Evolutionary conservation across 371 early-diverging fungal species (phyloP), one percentile per base, ranked within the genome.

Genomic region (Lichtheimia ornata): DNA sequence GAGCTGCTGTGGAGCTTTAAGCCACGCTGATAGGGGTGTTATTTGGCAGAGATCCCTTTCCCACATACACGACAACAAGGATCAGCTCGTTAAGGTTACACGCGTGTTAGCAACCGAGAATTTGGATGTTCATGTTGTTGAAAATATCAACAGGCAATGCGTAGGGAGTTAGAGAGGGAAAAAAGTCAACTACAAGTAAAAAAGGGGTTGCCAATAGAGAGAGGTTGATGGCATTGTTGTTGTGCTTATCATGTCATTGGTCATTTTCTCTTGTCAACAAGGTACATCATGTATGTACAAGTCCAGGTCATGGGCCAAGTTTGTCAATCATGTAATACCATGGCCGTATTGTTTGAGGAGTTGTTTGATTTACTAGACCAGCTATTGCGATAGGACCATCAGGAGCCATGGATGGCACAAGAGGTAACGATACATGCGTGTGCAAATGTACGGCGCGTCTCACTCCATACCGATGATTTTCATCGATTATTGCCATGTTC

Each of bases 31-130:
- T 98, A 20, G 90, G 94, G 74, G 96, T 98, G 90, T 90, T 95
- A 61, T 98, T 97, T 90, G 92, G 94, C 69, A 96, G 94, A 77
- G 97, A 97, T 67, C 99, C 99, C 1, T 97, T 99, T 78, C 99
- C 91, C 96, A 97, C 68, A 99, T 99, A 25, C 91, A 91, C 61
- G 97, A 98, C 75, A 99, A 99, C 79, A 91, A 93, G 70, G 99
- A 99, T 73, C 99, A 99, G 79, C 85, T 99, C 51, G 95, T 97
- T 44, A 96, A 96, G 79, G 99, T 99, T 72, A 96, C 97, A 54
- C 92, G 94, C 73, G 90, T 95, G 14, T 85, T 99, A 20, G 99
- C 99, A 35, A 96, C 94, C 27, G 93, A 97, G 58, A 96, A 96
- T 28, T 81, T 99, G 41, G 86, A 88, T 69, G 87, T 81, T 43